A percentile compares a stretch with the other conserved stretches of the same genome.
phyloP scores from a whole-genome alignment of 129 eudicot genomes.

The Flaveria bidentis region DNA sequence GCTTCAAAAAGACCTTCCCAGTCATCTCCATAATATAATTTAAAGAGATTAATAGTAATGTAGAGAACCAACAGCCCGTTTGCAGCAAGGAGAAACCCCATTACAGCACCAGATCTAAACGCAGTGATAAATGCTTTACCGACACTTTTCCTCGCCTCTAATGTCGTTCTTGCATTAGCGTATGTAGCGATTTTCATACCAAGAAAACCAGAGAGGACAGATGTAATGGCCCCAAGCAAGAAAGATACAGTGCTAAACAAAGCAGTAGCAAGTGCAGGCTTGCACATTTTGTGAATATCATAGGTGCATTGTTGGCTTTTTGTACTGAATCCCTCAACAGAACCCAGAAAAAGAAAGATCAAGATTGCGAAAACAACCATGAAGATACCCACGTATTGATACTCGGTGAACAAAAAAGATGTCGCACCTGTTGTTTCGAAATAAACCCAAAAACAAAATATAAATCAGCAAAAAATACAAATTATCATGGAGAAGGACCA shows the following conservation, averaged over 20 bases:
- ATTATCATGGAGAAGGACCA: neutral
- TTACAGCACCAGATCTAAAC: constrained; percentile 75
- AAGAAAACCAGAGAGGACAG: constrained; percentile 78
- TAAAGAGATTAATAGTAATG: constrained; percentile 54
- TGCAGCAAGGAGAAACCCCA: constrained; percentile 82
- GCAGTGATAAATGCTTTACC: constrained; percentile 70
- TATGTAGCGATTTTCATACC: constrained; percentile 88
- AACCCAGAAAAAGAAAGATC: constrained; percentile 79
- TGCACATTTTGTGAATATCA: constrained; percentile 51
- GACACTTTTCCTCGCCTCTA: constrained; percentile 73
- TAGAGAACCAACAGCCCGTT: constrained; percentile 69
- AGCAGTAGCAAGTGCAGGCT: constrained; percentile 88
- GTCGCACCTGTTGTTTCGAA: constrained; percentile 60
- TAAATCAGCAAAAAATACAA: constrained; percentile 2
- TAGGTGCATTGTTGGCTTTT: constrained; percentile 61
- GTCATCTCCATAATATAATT: constrained; percentile 71
- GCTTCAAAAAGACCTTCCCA: constrained; percentile 88
- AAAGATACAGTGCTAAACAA: constrained; percentile 68
- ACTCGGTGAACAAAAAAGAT: constrained; percentile 68
- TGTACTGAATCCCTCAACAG: constrained; percentile 82
- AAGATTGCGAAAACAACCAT: constrained; percentile 85
- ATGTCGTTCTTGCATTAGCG: constrained; percentile 73
- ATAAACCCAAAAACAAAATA: constrained; percentile 1
- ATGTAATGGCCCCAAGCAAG: constrained; percentile 80
- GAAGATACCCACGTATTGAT: constrained; percentile 80